Evolutionary conservation across 305 asterid species (phyloP), one percentile per base, ranked within the genome.

Genomic region (Ajuga reptans): DNA sequence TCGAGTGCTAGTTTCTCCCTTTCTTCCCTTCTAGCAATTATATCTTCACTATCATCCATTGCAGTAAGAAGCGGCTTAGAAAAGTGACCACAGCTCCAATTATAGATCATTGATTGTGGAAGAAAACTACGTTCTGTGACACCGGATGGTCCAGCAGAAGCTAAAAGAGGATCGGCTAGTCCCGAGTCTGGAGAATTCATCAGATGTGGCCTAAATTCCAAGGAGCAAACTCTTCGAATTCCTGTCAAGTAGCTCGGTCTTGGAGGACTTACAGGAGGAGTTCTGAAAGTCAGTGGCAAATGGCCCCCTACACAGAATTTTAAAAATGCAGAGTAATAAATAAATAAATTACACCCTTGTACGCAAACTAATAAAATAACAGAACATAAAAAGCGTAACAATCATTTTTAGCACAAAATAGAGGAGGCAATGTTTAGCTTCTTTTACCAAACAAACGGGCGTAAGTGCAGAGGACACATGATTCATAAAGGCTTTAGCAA

Each of bases 231-330:
- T 81, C 99, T 94, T 66, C 99, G 89, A 75, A 94, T 84, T 72
- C 93, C 96, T 50, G 95, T 86, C 84, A 91, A 57, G 82, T 84
- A 94, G 81, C 88, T 91, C 31, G 98, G 87, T 65, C 95, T 85
- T 27, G 98, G 99, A 62, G 99, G 99, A 83, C 99, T 94, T 72
- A 94, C 98, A 39, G 99, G 99, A 77, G 99, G 98, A 1, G 99
- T 94, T 81, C 98, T 88, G 77, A 94, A 94, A 64, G 99, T 81
- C 74, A 91, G 77, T 49, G 98, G 91, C 82, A 89, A 71, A 83
- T 85, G 92, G 24, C 84, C 88, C 68, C 92, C 92, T 78, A 79
- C 78, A 68, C 51, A 74, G 12, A 78, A 74, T 49, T 21, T 58
- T 31, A 31, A 31, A 31, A 31, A 31, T 31, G 4, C 6, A n/a